These are phyloP conservation scores for Trypethelium eluteriae DNA, from an alignment of 495 filamentous ascomycete species.

Conservation along the genomic window DNA sequence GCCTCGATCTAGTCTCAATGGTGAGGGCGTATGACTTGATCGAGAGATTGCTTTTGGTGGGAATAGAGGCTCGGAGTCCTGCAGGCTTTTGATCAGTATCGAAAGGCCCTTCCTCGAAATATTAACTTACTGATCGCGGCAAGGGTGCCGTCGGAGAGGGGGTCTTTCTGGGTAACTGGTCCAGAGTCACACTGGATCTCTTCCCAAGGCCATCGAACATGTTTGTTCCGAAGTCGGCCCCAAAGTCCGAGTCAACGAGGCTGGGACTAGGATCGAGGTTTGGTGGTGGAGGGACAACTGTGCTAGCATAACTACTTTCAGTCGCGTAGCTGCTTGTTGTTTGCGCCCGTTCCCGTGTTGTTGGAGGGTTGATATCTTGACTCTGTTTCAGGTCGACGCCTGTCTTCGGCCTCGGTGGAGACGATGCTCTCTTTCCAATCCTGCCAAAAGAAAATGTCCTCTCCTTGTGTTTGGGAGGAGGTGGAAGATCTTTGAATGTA, in stretches of 20 bases:
- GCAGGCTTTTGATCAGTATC: conserved; percentile 13
- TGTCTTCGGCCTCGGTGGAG: background rate
- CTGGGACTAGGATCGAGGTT: conserved; percentile 28
- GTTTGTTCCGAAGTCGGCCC: conserved; percentile 28
- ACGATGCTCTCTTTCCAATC: conserved; percentile 15
- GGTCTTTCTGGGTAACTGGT: conserved; percentile 4
- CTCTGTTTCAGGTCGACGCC: conserved; percentile 12
- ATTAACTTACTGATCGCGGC: conserved; percentile 23
- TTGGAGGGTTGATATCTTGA: background rate
- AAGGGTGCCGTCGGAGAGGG: conserved; percentile 16
- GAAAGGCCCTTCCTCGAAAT: background rate
- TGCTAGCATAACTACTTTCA: conserved; percentile 35
- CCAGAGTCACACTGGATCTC: conserved; percentile 18
- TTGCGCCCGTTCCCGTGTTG: conserved; percentile 26
- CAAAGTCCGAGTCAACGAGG: conserved; percentile 27
- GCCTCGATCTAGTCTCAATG: conserved; percentile 22
- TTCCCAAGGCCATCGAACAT: conserved; percentile 29
- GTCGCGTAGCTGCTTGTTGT: conserved; percentile 37
- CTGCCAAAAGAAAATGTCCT: conserved; percentile 25
- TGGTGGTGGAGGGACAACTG: conserved; percentile 32
- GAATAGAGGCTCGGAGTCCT: conserved; percentile 29
- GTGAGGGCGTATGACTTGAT: conserved; percentile 22
- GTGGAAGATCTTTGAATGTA: conserved; percentile 19
- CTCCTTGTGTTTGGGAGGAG: conserved; percentile 23
- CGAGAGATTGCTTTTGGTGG: conserved; percentile 21